Evolutionary conservation across 2,329 filamentous ascomycete species (phyloP), one percentile per base, ranked within the genome.

Genomic region (Colletotrichum tropicicola): DNA sequence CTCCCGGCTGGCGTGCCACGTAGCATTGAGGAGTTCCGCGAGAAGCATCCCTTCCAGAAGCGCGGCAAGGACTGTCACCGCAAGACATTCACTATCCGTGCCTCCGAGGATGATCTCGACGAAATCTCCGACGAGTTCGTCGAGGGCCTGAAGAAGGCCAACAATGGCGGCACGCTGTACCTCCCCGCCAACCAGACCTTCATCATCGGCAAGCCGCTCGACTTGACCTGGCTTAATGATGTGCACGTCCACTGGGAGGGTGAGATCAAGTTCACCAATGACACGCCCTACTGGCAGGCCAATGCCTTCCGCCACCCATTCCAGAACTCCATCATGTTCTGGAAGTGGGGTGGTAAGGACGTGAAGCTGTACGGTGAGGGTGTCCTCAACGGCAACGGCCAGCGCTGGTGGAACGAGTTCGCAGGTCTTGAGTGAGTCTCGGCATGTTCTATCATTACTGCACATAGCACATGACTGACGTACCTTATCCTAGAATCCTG

Each of bases 251-350:
- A 83, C 85, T 77, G 70, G 72, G 44, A 60, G 15, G 44, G 68
- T 21, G 65, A 67, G 63, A 60, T 63, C 19, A 66, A 68, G 64
- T 92, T 91, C 78, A 86, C 84, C 61, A 85, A 89, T 64, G 86
- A 92, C 73, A 90, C 86, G 1, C 81, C 85, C 62, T 92, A 91
- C 77, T 91, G 89, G 89, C 85, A 90, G 74, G 82, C 80, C 23
- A 83, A 90, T 71, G 79, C 82, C 23, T 91, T 91, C 80, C 80
- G 78, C 39, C 88, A 89, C 43, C 78, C 79, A 13, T 92, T 87
- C 77, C 89, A 92, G 68, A 90, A 91, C 68, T 83, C 85, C 5
- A 89, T 87, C 1, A 87, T 87, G 2, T 91, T 91, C 79, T 91
- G 89, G 81, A 84, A 88, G 72, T 82, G 90, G 37, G 89, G 89